Percentiles rank a stretch among this genome's conserved stretches.
phyloP scores from a whole-genome alignment of 192 early-diverging fungal genomes.

The Umbelopsis isabellina region DNA sequence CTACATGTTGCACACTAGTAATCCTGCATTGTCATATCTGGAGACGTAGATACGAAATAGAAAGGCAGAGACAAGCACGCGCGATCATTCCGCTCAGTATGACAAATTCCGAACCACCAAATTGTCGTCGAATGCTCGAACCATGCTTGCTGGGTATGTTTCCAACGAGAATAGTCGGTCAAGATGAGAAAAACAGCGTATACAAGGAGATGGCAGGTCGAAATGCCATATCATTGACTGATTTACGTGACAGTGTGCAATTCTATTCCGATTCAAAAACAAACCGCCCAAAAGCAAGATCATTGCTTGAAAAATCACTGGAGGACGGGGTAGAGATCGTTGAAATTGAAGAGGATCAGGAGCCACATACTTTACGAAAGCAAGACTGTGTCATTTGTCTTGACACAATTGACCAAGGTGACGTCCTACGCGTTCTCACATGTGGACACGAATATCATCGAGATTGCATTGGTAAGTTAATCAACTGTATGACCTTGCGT shows the following conservation, averaged over 20 bases:
- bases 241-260: not conserved
- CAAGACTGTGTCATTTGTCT: constrained; percentile 25
- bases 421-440: constrained; percentile 17
- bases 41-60: not conserved
- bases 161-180: not conserved
- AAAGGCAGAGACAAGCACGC: not conserved
- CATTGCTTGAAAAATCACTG: not conserved
- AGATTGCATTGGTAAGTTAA: constrained; percentile 23
- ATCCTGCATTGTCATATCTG: constrained; percentile 7
- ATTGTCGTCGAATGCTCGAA: not conserved
- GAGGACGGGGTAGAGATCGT: not conserved
- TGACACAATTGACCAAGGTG: not conserved
- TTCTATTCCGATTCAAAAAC: not conserved
- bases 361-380: no score
- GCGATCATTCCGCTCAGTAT: not conserved
- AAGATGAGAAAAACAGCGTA: not conserved
- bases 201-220: not conserved
- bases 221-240: constrained; percentile 2
- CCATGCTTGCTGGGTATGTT: not conserved
- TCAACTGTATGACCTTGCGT: not conserved
- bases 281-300: not conserved
- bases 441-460: constrained; percentile 29
- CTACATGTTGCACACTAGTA: not conserved
- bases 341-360: not conserved
- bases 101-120: not conserved